phyloP scores from a whole-genome alignment of 345 rosid genomes.

The Eucalyptus pauciflora region DNA sequence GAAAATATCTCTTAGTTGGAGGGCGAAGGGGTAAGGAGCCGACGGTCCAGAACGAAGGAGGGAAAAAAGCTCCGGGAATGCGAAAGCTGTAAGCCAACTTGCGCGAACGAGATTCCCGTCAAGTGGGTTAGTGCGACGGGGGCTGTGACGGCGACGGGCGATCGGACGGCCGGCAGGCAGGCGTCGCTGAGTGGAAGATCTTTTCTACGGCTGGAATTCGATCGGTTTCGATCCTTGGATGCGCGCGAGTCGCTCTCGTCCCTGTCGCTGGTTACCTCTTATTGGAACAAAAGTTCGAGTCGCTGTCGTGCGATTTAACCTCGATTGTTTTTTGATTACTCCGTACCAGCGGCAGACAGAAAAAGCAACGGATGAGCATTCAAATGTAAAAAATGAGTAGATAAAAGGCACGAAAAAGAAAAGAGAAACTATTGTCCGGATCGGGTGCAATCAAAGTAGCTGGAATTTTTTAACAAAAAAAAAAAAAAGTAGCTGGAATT shows the following conservation, averaged over 20 bases:
- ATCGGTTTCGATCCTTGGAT: background rate
- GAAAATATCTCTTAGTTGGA: background rate
- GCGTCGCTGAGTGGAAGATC: background rate
- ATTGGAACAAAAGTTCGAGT: background rate
- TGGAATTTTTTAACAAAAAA: background rate
- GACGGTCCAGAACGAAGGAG: slow-evolving; percentile 30
- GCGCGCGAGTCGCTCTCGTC: background rate
- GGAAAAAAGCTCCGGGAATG: background rate
- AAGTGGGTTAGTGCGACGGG: background rate
- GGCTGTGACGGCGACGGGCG: background rate
- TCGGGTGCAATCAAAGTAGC: background rate
- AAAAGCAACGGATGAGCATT: fast-evolving
- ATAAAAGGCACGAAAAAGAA: background rate
- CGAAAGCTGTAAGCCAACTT: background rate
- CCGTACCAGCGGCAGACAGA: background rate
- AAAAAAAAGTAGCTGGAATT: background rate
- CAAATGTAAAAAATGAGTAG: background rate
- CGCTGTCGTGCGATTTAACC: background rate
- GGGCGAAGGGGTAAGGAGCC: background rate
- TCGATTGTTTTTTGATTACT: background rate
- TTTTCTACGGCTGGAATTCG: background rate
- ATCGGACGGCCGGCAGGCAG: background rate
- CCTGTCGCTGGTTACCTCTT: background rate
- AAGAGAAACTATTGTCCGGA: background rate
- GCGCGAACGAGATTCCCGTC: background rate